A percentile compares a stretch with the other conserved stretches of the same genome.
phyloP scores from a whole-genome alignment of 2,329 filamentous ascomycete genomes.

The Zalaria sp. region DNA sequence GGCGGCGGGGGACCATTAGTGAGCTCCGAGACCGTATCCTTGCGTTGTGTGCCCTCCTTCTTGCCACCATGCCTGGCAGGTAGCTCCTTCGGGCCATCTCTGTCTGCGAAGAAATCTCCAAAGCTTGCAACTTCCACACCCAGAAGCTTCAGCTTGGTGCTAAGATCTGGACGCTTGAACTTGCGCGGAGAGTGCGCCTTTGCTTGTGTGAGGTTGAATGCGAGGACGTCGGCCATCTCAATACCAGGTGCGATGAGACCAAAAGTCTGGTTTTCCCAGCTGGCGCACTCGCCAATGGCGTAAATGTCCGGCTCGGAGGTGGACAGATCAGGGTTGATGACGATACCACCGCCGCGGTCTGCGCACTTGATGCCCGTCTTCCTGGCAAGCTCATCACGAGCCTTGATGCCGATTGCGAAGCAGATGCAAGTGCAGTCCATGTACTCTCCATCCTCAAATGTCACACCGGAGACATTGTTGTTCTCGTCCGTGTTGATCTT shows the following conservation, averaged over 20 bases:
- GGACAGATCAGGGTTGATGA: conserved; percentile 50
- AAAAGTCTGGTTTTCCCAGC: conserved; percentile 75
- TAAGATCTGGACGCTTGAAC: conserved; percentile 75
- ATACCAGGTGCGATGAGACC: conserved; percentile 80
- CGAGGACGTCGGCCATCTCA: conserved; percentile 83
- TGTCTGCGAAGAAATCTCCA: conserved; percentile 83
- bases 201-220: conserved; percentile 81
- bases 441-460: conserved; percentile 67
- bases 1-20: conserved; percentile 42
- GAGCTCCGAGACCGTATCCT: conserved; percentile 35
- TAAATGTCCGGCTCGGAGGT: conserved; percentile 65
- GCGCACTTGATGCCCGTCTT: conserved; percentile 58
- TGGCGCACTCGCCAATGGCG: conserved; percentile 82
- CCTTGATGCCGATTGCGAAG: conserved; percentile 78
- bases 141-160: conserved; percentile 80
- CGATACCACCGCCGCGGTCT: conserved; percentile 60
- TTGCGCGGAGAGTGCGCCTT: conserved; percentile 52
- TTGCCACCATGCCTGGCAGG: conserved; percentile 42
- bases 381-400: conserved; percentile 63
- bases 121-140: conserved; percentile 89
- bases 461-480: conserved; percentile 57
- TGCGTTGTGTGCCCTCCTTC: conserved; percentile 25
- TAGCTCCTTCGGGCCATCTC: conserved; percentile 65
- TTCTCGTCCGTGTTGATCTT: conserved; percentile 53
- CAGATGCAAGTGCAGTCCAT: conserved; percentile 71